These are phyloP conservation scores for Epichloe typhina DNA, from an alignment of 2,329 filamentous ascomycete species.

Conservation along the genomic window DNA sequence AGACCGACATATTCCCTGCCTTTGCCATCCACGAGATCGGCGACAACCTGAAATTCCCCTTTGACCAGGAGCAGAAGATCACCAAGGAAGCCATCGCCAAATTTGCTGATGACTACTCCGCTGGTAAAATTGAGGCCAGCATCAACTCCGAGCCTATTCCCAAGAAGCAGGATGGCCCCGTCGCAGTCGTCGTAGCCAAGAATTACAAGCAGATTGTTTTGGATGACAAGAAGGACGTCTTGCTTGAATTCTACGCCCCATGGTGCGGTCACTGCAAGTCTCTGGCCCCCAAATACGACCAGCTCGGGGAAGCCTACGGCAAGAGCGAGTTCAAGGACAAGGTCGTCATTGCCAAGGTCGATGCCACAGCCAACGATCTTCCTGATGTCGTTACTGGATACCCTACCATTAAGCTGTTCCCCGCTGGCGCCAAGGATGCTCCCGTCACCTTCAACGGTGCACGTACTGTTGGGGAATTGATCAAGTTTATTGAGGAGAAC, in stretches of 20 bases:
- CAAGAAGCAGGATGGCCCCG: conserved; percentile 81
- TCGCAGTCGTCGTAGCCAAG: conserved; percentile 81
- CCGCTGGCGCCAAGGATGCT: conserved; percentile 73
- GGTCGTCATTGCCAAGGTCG: conserved; percentile 92
- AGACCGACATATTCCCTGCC: conserved; percentile 86
- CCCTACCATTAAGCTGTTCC: conserved; percentile 98
- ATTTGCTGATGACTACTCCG: conserved; percentile 76
- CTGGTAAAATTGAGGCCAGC: conserved; percentile 84
- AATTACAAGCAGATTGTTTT: conserved; percentile 87
- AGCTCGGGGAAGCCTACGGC: conserved; percentile 71
- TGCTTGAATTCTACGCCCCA: conserved; percentile 96
- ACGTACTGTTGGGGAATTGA: conserved; percentile 82
- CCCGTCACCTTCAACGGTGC: conserved; percentile 79
- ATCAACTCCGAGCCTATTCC: conserved; percentile 98
- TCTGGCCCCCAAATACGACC: conserved; percentile 91
- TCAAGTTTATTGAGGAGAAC: conserved; percentile 87
- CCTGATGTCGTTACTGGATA: conserved; percentile 95
- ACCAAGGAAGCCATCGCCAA: conserved; percentile 55
- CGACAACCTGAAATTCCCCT: conserved; percentile 97
- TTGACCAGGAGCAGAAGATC: conserved; percentile 70
- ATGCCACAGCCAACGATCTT: conserved; percentile 91
- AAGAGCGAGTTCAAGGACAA: conserved; percentile 67
- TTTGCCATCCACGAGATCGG: conserved; percentile 93
- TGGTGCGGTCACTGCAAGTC: conserved; percentile 99
- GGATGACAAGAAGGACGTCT: conserved; percentile 89